phyloP scores from a whole-genome alignment of 345 rosid species.

The Firmiana major region DNA sequence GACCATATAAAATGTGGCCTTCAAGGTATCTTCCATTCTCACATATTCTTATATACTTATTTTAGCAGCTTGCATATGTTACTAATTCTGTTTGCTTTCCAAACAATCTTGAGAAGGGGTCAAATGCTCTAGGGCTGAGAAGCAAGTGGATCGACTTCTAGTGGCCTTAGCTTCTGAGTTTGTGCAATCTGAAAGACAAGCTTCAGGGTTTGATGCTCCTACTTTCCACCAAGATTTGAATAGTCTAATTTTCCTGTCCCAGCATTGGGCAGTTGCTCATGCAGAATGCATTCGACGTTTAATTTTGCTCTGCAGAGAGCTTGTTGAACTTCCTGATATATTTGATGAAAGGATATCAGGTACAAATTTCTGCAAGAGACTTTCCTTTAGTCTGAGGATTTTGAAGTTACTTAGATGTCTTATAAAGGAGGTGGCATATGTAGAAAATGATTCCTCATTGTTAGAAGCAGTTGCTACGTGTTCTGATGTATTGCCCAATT shows the following conservation, averaged over 20 bases:
- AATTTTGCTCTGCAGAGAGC: slow-evolving; percentile 52
- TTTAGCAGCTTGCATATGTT: neutral
- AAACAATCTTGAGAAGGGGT: slow-evolving; percentile 35
- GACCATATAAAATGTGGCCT: slow-evolving; percentile 48
- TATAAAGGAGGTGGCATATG: slow-evolving; percentile 51
- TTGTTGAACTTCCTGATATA: slow-evolving; percentile 49
- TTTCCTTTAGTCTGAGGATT: slow-evolving; percentile 67
- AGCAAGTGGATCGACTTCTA: slow-evolving; percentile 58
- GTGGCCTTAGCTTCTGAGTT: slow-evolving; percentile 69
- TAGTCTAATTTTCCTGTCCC: slow-evolving; percentile 55
- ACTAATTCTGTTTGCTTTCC: neutral
- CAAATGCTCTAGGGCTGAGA: slow-evolving; percentile 72
- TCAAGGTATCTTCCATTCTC: slow-evolving; percentile 49
- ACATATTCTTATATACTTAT: neutral
- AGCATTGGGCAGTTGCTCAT: slow-evolving; percentile 84
- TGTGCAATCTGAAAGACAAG: slow-evolving; percentile 49
- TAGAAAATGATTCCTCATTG: slow-evolving; percentile 55
- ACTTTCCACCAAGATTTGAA: slow-evolving; percentile 44
- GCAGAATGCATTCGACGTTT: slow-evolving; percentile 55
- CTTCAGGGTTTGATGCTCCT: slow-evolving; percentile 37
- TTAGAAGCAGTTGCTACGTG: slow-evolving; percentile 67
- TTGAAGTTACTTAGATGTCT: slow-evolving; percentile 71
- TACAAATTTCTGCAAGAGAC: slow-evolving; percentile 45
- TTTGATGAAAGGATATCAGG: slow-evolving; percentile 58
- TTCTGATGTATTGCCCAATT: slow-evolving; percentile 52